A percentile compares a stretch with the other conserved stretches of the same genome.
Evolutionary conservation across 352 stramenopile species (phyloP).

Genomic region (Pythium diclinum): DNA sequence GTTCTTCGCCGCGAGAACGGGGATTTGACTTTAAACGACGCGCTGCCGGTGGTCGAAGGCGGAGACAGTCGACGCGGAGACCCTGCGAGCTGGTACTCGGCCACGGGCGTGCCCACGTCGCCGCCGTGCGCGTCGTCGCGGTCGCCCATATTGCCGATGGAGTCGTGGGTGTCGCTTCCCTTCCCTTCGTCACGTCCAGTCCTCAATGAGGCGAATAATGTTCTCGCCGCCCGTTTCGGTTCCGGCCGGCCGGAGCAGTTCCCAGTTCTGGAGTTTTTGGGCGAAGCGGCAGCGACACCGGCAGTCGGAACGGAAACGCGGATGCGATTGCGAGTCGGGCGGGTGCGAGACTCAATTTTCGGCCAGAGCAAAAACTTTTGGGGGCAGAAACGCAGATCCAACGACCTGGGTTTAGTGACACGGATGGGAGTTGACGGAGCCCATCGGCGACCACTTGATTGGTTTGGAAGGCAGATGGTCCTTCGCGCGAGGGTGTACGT

Average conservation of each 20-base stretch:
- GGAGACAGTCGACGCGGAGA: slow-evolving; percentile 13
- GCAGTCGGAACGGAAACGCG: background rate
- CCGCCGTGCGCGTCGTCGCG: slow-evolving; percentile 12
- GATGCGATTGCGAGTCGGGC: slow-evolving; percentile 1
- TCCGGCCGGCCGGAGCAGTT: background rate
- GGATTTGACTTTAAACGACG: slow-evolving; percentile 18
- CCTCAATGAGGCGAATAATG: background rate
- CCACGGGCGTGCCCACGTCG: slow-evolving; percentile 22
- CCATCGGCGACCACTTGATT: background rate
- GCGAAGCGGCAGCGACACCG: background rate
- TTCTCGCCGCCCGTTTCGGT: background rate
- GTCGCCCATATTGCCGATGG: slow-evolving; percentile 13
- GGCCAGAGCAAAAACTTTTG: background rate
- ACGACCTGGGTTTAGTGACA: slow-evolving; percentile 5
- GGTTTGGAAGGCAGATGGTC: background rate
- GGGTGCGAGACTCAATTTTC: background rate
- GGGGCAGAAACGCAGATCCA: background rate
- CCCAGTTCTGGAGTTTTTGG: background rate
- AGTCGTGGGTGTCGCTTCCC: background rate
- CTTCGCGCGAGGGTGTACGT: background rate
- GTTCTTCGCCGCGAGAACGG: slow-evolving; percentile 8
- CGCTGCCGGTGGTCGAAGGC: background rate
- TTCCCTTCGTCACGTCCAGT: background rate
- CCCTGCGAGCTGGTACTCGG: slow-evolving; percentile 28
- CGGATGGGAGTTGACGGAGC: background rate